Percentiles rank a stretch among this genome's conserved stretches.
Conservation (phyloP, 108 stramenopile species). For the Licmophora abbreviata region DNA sequence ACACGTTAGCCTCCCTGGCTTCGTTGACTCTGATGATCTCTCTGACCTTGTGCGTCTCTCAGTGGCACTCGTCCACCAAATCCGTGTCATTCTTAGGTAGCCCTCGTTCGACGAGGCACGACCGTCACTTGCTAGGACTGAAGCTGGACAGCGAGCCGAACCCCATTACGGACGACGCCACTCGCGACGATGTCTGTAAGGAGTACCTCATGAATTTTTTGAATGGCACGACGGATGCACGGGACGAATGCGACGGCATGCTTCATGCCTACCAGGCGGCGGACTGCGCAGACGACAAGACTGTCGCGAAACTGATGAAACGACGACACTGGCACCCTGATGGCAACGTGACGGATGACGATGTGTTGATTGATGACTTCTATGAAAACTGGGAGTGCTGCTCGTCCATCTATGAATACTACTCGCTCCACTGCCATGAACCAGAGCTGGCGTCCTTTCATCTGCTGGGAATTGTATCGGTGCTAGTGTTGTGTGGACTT, state of each 20-base stretch:
- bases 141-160: too few species aligned
- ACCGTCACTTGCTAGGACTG: too few species aligned
- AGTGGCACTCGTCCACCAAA: too few species aligned
- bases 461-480: slow-evolving; percentile 61
- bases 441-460: slow-evolving; percentile 32
- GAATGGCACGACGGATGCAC: slow-evolving; percentile 72
- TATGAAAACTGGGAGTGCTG: slow-evolving; percentile 68
- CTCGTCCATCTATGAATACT: slow-evolving; percentile 42
- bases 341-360: slow-evolving; percentile 14
- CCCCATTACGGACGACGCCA: too few species aligned
- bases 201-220: slow-evolving; percentile 65
- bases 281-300: slow-evolving; percentile 38
- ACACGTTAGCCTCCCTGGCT: too few species aligned
- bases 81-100: too few species aligned
- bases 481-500: slow-evolving; percentile 64
- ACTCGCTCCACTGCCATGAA: slow-evolving; percentile 37
- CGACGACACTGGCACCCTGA: not conserved
- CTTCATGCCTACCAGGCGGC: slow-evolving; percentile 66
- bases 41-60: too few species aligned
- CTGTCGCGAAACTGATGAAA: not conserved
- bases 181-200: slow-evolving; percentile 54
- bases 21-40: too few species aligned
- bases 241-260: slow-evolving; percentile 72
- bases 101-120: too few species aligned
- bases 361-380: slow-evolving; percentile 52